Conservation (phyloP, 2,329 filamentous ascomycete species). For the Reticulascus tulasneorum region DNA sequence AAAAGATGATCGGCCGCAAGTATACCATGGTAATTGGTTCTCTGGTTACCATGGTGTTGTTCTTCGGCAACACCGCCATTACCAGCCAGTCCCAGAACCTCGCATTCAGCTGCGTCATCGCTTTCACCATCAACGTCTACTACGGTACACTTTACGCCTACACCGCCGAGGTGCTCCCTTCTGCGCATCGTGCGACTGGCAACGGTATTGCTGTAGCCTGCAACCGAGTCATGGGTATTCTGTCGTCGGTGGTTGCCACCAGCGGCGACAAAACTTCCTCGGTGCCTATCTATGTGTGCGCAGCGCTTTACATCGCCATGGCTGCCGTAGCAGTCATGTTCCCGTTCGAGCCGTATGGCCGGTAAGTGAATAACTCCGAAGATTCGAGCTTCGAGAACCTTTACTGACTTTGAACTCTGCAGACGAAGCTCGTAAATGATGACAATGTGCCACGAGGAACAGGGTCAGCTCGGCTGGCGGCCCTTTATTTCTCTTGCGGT, state of each 20-base stretch:
- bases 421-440: too few species aligned
- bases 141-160: conserved; percentile 67
- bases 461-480: too few species aligned
- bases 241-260: conserved; percentile 65
- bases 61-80: conserved; percentile 72
- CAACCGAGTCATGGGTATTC: conserved; percentile 71
- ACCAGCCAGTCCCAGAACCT: conserved; percentile 58
- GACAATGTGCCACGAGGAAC: too few species aligned
- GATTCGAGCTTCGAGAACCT: too few species aligned
- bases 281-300: conserved; percentile 67
- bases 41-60: conserved; percentile 63
- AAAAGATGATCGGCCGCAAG: conserved; percentile 53
- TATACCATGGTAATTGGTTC: conserved; percentile 66
- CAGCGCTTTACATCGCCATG: conserved; percentile 59
- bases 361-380: too few species aligned
- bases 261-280: conserved; percentile 56
- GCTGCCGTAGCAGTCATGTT: conserved; percentile 53
- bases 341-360: conserved; percentile 67
- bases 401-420: too few species aligned
- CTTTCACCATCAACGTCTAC: conserved; percentile 67
- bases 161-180: conserved; percentile 59
- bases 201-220: conserved; percentile 69
- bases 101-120: conserved; percentile 61
- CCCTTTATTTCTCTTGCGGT: too few species aligned
- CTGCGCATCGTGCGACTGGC: conserved; percentile 68